phyloP scores from a whole-genome alignment of 306 rosid species.

The Cicer yamashitae region DNA sequence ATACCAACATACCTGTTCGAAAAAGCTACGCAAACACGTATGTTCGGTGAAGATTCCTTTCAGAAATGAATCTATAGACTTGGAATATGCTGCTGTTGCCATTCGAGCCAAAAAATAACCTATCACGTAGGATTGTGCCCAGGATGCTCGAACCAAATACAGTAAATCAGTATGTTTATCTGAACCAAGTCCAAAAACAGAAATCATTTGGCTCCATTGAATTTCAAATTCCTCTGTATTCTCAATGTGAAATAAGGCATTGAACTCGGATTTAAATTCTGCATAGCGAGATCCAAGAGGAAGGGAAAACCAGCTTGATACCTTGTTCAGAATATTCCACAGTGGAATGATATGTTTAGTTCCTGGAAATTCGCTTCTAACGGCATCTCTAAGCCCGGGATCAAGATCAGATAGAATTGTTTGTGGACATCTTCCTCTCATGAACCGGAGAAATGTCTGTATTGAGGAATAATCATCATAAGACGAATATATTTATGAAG shows the following conservation, averaged over 20 bases:
- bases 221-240: conserved; percentile 80
- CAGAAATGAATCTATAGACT: conserved; percentile 69
- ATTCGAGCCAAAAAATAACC: conserved; percentile 83
- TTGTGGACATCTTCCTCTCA: conserved; percentile 94
- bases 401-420: conserved; percentile 85
- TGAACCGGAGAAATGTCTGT: conserved; percentile 79
- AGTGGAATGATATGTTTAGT: conserved; percentile 73
- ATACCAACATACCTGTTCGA: conserved; percentile 72
- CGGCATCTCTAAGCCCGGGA: conserved; percentile 76
- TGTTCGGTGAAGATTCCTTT: conserved; percentile 70
- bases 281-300: conserved; percentile 76
- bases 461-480: conserved; percentile 50
- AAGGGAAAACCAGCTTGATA: conserved; percentile 82
- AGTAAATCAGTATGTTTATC: conserved; percentile 75
- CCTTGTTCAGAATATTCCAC: conserved; percentile 70
- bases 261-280: conserved; percentile 82
- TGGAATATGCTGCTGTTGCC: conserved; percentile 65
- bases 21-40: conserved; percentile 81
- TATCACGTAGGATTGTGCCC: conserved; percentile 77
- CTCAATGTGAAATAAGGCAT: conserved; percentile 71
- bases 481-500: conserved; percentile 45
- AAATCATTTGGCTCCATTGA: conserved; percentile 84
- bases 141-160: conserved; percentile 65
- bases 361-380: conserved; percentile 69
- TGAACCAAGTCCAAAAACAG: conserved; percentile 69